Evolutionary conservation across 371 early-diverging fungal species (phyloP).

Genomic region (Rhizopus sp.): DNA sequence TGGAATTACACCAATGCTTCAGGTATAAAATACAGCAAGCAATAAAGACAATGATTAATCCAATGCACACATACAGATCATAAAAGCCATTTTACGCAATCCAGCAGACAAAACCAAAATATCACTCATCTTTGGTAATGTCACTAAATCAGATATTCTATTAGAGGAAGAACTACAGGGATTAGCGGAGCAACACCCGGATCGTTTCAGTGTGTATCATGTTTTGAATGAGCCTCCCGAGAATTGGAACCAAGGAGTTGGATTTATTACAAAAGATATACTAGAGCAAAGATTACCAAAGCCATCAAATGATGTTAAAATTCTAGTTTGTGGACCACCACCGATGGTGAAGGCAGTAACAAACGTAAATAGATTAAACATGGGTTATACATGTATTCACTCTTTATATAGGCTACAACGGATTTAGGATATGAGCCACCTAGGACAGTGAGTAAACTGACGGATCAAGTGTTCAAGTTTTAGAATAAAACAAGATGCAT

Average conservation of each 20-base stretch:
- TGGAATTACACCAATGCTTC: conserved; percentile 92
- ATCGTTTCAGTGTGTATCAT: conserved; percentile 78
- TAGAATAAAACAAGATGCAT: not conserved
- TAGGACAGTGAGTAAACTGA: conserved; percentile 73
- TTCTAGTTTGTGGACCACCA: conserved; percentile 89
- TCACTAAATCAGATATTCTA: conserved; percentile 56
- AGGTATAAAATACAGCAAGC: conserved; percentile 44
- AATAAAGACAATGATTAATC: not conserved
- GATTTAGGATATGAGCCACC: conserved; percentile 68
- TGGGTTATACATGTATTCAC: conserved; percentile 5
- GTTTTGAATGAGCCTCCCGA: conserved; percentile 69
- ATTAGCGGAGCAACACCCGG: conserved; percentile 67
- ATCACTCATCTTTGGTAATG: conserved; percentile 22
- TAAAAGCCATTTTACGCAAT: conserved; percentile 74
- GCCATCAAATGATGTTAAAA: conserved; percentile 72
- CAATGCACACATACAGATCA: conserved; percentile 43
- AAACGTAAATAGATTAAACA: conserved; percentile 14
- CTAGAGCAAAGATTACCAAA: conserved; percentile 68
- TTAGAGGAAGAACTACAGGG: conserved; percentile 74
- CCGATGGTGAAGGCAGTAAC: conserved; percentile 84
- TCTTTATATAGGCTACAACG: conserved; percentile 40
- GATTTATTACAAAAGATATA: conserved; percentile 78
- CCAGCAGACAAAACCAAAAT: conserved; percentile 35
- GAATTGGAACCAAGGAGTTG: conserved; percentile 76
- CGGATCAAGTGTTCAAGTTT: conserved; percentile 71